These are phyloP conservation scores for Ustilago loliicola DNA, from an alignment of 1,284 basidiomycete species.

Conservation along the genomic window DNA sequence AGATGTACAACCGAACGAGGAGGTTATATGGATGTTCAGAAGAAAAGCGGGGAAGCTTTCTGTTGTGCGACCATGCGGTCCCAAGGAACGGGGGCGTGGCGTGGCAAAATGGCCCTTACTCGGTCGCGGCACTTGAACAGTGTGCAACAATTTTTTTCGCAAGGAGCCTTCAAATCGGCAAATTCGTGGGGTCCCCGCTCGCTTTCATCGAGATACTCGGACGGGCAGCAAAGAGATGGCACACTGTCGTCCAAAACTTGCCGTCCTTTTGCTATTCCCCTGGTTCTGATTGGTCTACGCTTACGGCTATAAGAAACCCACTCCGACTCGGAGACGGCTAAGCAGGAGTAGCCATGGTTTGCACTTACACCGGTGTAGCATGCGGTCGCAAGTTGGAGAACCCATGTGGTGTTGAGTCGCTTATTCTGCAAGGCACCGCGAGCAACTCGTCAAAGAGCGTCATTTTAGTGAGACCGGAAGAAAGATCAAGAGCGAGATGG, in stretches of 20 bases:
- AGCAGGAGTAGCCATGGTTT: too few species aligned
- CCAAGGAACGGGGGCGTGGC: too few species aligned
- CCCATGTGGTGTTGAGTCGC: background rate
- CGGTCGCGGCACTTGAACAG: background rate
- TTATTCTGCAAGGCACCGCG: background rate
- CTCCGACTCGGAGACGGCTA: background rate
- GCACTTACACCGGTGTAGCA: background rate
- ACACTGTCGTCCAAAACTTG: too few species aligned
- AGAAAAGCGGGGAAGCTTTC: constrained; percentile 8
- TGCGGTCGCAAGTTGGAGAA: too few species aligned
- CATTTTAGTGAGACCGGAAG: background rate
- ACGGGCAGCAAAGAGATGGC: background rate
- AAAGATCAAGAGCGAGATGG: background rate
- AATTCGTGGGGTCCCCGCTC: background rate
- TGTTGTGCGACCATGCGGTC: background rate
- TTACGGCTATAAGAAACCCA: background rate
- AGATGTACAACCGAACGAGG: background rate
- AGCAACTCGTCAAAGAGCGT: too few species aligned
- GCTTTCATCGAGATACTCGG: background rate
- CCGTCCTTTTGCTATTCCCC: background rate
- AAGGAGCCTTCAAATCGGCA: too few species aligned
- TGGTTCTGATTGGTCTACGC: background rate
- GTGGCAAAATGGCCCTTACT: too few species aligned
- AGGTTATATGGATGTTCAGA: constrained; percentile 22
- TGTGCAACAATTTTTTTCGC: background rate